Evolutionary conservation across 495 filamentous ascomycete species (phyloP), one percentile per base, ranked within the genome.

Genomic region (Penicillium desertorum): DNA sequence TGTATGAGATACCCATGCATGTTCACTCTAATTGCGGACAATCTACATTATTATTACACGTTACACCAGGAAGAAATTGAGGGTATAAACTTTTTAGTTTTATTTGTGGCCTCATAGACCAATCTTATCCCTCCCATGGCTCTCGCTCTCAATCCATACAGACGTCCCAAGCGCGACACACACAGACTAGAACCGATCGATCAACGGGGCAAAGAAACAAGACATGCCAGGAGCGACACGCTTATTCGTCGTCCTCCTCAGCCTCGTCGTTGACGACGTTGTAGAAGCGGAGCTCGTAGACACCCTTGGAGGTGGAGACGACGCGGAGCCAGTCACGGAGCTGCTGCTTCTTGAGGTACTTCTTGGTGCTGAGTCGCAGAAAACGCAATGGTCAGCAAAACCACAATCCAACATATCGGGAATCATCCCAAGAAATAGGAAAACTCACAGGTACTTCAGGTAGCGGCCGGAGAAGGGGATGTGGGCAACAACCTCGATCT

Each of bases 271-370:
- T 92, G 69, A 96, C 93, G 76, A 98, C 92, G 83, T 98, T 98
- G 92, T 94, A 98, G 92, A 98, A 98, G 78, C 93, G 89, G 76
- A 98, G 88, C 84, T 96, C 92, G 81, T 98, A 98, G 62, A 96
- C 91, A 69, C 93, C 93, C 83, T 90, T 91, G 76, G 88, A 89
- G 71, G 92, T 97, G 55, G 91, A 92, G 72, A 98, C 95, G 63
- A 98, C 94, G 65, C 94, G 92, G 72, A 98, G 88, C 95, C 95
- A 98, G 83, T 98, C 94, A 80, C 94, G 89, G 76, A 98, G 87
- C 82, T 97, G 92, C 84, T 96, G 91, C 88, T 98, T 98, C 90
- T 98, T 98, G 77, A 98, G 89, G 88, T 95, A 98, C 84, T 98
- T 98, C 90, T 98, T 98, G 75, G 94, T 98, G 76, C 92, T 96